A percentile compares a stretch with the other conserved stretches of the same genome.
Conservation (phyloP, 2,329 filamentous ascomycete genomes). For the Xylariaceae sp. region DNA sequence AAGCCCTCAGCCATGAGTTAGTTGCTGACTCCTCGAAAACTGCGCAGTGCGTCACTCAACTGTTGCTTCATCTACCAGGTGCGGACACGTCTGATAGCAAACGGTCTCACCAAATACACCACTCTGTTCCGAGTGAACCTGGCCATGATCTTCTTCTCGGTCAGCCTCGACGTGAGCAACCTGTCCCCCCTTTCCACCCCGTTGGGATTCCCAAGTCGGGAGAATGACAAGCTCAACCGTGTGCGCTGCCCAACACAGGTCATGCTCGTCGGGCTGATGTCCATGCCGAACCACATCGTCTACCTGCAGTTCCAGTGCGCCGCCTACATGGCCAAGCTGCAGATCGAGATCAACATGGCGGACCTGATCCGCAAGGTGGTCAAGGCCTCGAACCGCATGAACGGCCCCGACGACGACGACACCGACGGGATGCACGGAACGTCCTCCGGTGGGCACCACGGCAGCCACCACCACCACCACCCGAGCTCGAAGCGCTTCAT, state of each 20-base stretch:
- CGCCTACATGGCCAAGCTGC: constrained; percentile 38
- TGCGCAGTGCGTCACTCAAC: too few relatives aligned
- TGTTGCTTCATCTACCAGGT: constrained; percentile 38
- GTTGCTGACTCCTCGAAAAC: too few relatives aligned
- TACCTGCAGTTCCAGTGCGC: constrained; percentile 34
- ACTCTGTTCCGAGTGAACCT: constrained; percentile 37
- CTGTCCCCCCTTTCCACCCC: too few relatives aligned
- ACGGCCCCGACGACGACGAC: background rate
- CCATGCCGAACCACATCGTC: constrained; percentile 34
- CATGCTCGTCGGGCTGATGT: constrained; percentile 36
- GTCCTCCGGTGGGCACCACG: background rate
- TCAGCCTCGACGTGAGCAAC: constrained; percentile 33
- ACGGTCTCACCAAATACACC: constrained; percentile 38
- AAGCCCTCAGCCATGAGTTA: too few relatives aligned
- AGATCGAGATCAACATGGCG: constrained; percentile 46
- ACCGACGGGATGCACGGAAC: background rate
- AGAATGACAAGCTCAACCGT: background rate
- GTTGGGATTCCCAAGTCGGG: too few relatives aligned
- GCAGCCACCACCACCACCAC: too few relatives aligned
- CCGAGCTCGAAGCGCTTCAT: background rate
- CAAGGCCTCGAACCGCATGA: background rate
- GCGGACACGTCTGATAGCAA: constrained; percentile 33
- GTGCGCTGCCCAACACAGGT: too few relatives aligned
- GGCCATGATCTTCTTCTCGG: constrained; percentile 33
- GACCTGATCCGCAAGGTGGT: constrained; percentile 37